A percentile compares a stretch with the other conserved stretches of the same genome.
phyloP scores from a whole-genome alignment of 208 protist genomes.

The Leishmania mexicana region DNA sequence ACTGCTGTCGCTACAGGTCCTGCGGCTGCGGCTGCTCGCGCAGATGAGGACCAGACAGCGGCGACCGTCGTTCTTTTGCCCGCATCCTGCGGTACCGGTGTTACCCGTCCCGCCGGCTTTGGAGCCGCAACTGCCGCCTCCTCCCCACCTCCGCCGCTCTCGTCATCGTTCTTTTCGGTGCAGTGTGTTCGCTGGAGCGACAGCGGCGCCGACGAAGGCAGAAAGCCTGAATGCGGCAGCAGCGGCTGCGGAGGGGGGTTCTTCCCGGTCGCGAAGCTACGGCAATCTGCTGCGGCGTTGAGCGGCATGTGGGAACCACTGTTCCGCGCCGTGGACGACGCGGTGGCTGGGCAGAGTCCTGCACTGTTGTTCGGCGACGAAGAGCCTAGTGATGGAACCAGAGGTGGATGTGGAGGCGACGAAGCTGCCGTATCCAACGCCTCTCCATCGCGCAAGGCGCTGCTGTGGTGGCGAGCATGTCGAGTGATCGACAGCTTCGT shows the following conservation, averaged over 20 bases:
- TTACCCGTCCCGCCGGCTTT: not conserved
- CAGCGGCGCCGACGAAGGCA: not conserved
- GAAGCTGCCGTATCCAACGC: not conserved
- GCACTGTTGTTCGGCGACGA: not conserved
- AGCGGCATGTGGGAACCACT: conserved; percentile 78
- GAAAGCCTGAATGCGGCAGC: not conserved
- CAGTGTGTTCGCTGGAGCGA: conserved; percentile 32
- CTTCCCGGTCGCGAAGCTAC: conserved; percentile 52
- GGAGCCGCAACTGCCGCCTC: not conserved
- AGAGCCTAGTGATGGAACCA: not conserved
- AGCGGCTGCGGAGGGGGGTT: conserved; percentile 8
- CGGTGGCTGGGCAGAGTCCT: conserved; percentile 5
- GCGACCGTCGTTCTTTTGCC: conserved; percentile 39
- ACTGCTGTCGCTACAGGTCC: not conserved
- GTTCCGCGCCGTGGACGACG: conserved; percentile 50
- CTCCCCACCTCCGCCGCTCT: conserved; percentile 3
- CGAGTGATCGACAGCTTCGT: conserved; percentile 22
- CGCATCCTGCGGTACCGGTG: not conserved
- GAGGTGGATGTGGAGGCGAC: not conserved
- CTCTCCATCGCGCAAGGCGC: not conserved
- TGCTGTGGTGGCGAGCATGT: conserved; percentile 17
- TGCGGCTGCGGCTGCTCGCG: not conserved
- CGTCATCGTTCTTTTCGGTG: conserved; percentile 40
- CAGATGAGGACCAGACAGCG: conserved; percentile 3
- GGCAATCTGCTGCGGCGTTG: conserved; percentile 35